These are phyloP conservation scores for Boletales sp. DNA, from an alignment of 768 basidiomycete species.

Conservation along the genomic window DNA sequence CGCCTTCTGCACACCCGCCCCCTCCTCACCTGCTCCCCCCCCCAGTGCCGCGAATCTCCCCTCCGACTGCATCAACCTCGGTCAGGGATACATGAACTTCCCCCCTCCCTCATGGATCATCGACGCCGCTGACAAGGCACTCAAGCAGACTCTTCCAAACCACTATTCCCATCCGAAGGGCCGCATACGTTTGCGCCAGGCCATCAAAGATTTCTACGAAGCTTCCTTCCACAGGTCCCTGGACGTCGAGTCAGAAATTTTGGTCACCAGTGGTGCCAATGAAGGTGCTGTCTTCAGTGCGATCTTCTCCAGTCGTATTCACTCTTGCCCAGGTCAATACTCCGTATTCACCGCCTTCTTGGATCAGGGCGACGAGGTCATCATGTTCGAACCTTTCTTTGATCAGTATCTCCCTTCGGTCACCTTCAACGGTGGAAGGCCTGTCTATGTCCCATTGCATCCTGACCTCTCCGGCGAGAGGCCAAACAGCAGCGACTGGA, in stretches of 20 bases:
- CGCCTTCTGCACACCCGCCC: background rate
- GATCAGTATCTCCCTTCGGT: constrained; percentile 94
- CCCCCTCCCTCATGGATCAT: constrained; percentile 77
- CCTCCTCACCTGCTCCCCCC: background rate
- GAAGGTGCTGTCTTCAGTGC: constrained; percentile 56
- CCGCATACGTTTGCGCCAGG: constrained; percentile 80
- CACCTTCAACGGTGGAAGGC: constrained; percentile 89
- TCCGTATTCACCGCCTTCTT: constrained; percentile 90
- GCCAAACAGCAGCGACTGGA: constrained; percentile 77
- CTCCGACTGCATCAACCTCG: constrained; percentile 90
- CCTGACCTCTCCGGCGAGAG: constrained; percentile 59
- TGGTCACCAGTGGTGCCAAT: constrained; percentile 95
- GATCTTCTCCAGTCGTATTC: background rate
- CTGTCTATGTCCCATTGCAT: constrained; percentile 93
- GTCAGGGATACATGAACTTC: constrained; percentile 95
- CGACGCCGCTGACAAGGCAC: constrained; percentile 67
- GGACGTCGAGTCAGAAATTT: constrained; percentile 81
- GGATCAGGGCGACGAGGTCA: constrained; percentile 92
- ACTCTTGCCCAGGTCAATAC: constrained; percentile 63
- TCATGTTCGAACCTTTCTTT: constrained; percentile 98
- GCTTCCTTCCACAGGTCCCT: constrained; percentile 65
- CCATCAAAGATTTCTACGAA: constrained; percentile 78
- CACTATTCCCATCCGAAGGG: constrained; percentile 94
- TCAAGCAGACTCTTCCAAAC: constrained; percentile 59
- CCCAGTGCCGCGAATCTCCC: constrained; percentile 83